Evolutionary conservation across 805 yeast genomes (phyloP), one percentile per base, ranked within the genome.

Genomic region (Cyberlindnera euphorbiae): DNA sequence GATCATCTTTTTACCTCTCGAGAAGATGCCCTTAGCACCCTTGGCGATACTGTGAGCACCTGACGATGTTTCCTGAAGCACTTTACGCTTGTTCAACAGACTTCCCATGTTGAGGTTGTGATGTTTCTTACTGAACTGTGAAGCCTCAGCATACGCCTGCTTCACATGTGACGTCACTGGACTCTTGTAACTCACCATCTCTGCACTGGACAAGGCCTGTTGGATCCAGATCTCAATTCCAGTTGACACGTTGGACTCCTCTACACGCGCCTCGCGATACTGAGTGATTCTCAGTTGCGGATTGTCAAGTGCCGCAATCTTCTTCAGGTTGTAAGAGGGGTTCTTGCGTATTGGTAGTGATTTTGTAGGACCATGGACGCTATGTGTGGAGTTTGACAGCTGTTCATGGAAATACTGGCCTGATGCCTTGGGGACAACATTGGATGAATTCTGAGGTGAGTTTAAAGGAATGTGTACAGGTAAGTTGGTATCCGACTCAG

Each of bases 61-160:
- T 47, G 69, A 70, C 6, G 75, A 76, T 39, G 69, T 70, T 15
- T 70, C 69, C 14, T 76, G 66, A 6, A 73, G 64, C 17, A 73
- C 69, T 36, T 64, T 65, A 37, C 66, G 68, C 50, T 80, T 60
- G 43, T 74, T 70, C 37, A 70, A 61, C 35, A 76, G 76, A 44
- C 65, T 70, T 14, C 66, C 63, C 31, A 66, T 62, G 35, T 61
- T n/a, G n/a, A n/a, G n/a, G n/a, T n/a, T 63, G 9, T 64, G 55
- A 35, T 67, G 63, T 40, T 53, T 62, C 41, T 51, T 41, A 14
- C 45, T 33, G 26, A 40, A 42, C 14, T 40, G 35, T 2, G 43
- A 36, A 1, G 84, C 82, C 49, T 79, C 77, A 26, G 75, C 77
- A 54, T 79, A 80, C 2, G 86, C 87, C 36, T 71, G 75, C 21